These are phyloP conservation scores for Pelargonium fulgidum DNA, from an alignment of 441 rosid genomes.

Conservation along the genomic window DNA sequence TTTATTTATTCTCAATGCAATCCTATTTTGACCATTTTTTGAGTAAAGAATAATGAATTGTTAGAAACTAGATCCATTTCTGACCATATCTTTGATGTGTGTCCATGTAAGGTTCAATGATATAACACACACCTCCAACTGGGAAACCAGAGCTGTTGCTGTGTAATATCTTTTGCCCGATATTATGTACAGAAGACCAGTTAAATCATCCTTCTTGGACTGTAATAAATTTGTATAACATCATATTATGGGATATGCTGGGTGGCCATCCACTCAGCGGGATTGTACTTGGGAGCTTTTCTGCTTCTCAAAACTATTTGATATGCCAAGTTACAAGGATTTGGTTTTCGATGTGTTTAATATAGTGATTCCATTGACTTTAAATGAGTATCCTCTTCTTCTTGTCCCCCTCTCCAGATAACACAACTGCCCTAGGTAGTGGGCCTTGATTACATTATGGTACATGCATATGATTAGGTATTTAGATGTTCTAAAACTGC, in stretches of 20 bases:
- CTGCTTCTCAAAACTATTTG: background rate
- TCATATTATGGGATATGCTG: background rate
- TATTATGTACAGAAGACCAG: background rate
- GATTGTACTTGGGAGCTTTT: background rate
- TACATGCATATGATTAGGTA: background rate
- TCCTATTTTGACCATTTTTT: slow-evolving; percentile 3
- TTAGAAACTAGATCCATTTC: background rate
- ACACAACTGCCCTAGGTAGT: background rate
- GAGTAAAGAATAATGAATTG: background rate
- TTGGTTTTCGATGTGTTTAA: background rate
- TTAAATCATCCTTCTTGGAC: background rate
- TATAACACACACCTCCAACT: background rate
- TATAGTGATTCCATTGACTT: background rate
- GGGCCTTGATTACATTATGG: background rate
- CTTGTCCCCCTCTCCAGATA: background rate
- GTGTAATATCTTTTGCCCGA: background rate
- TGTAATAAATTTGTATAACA: background rate
- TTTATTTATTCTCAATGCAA: background rate
- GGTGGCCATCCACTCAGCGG: background rate
- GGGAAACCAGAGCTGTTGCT: background rate
- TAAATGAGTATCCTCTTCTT: background rate
- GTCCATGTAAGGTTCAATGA: background rate
- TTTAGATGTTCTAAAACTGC: background rate
- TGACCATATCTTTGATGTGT: background rate
- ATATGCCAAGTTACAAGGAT: background rate